Percentiles rank a stretch among this genome's conserved stretches.
Conservation (phyloP, 805 yeast species). For the Candida xiaguanensis region DNA sequence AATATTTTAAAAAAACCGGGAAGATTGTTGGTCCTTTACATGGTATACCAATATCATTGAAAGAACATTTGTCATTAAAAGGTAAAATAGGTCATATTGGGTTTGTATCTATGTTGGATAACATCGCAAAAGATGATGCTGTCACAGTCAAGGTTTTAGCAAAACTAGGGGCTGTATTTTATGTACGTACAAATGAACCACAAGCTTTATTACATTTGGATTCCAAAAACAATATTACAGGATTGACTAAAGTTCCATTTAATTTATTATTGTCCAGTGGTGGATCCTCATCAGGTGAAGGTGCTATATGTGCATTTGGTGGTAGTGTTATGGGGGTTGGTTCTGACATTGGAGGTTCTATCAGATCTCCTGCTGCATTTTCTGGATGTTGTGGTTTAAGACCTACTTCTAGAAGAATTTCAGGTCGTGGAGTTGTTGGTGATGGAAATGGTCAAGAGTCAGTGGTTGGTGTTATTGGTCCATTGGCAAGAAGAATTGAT, state of each 20-base stretch:
- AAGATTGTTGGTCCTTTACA: constrained; percentile 58
- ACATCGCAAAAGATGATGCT: constrained; percentile 26
- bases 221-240: constrained; percentile 37
- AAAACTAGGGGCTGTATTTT: constrained; percentile 40
- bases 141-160: constrained; percentile 30
- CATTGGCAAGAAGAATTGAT: constrained; percentile 59
- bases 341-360: constrained; percentile 42
- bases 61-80: constrained; percentile 42
- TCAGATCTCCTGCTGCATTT: constrained; percentile 42
- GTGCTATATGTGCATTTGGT: constrained; percentile 39
- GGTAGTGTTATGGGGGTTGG: constrained; percentile 40
- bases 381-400: constrained; percentile 40
- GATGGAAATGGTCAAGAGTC: constrained; percentile 63
- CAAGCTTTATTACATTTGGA: constrained; percentile 44
- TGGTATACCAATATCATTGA: constrained; percentile 57
- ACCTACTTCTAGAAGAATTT: constrained; percentile 36
- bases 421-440: constrained; percentile 35
- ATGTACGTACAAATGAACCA: constrained; percentile 40
- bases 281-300: constrained; percentile 44
- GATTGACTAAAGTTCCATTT: constrained; percentile 32
- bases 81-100: constrained; percentile 36
- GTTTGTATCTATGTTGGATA: constrained; percentile 31
- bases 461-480: constrained; percentile 64
- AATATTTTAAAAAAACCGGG: constrained; percentile 42
- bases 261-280: constrained; percentile 38